phyloP scores from a whole-genome alignment of 1,284 basidiomycete genomes.

The Cerioporus squamosus region DNA sequence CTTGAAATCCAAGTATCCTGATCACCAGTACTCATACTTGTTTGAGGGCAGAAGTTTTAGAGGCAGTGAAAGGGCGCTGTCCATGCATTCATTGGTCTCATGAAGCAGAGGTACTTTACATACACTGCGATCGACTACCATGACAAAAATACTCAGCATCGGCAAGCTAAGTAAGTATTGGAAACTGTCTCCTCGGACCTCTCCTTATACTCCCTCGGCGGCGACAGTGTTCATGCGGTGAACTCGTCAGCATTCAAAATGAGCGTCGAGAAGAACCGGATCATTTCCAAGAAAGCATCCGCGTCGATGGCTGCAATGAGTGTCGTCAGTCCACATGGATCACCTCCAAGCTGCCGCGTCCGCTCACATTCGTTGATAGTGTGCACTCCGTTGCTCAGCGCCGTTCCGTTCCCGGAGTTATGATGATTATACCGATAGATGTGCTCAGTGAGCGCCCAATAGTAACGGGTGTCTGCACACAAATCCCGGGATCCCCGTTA shows the following conservation, averaged over 20 bases:
- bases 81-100: no score
- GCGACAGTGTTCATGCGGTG: slow-evolving; percentile 7
- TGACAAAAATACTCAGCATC: not conserved
- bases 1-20: no score
- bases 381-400: slow-evolving; percentile 54
- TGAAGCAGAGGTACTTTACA: not conserved
- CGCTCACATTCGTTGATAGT: slow-evolving; percentile 52
- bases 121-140: not conserved
- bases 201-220: not conserved
- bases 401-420: slow-evolving; percentile 38
- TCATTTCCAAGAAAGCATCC: slow-evolving; percentile 45
- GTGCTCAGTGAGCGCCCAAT: slow-evolving; percentile 52
- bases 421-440: slow-evolving; percentile 54
- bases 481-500: slow-evolving; percentile 2
- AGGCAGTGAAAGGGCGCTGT: no score
- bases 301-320: slow-evolving; percentile 37
- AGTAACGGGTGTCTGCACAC: slow-evolving; percentile 46
- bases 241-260: slow-evolving; percentile 54
- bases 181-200: no score
- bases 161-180: no score
- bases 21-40: no score
- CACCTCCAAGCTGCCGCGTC: not conserved
- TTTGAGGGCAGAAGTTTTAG: no score
- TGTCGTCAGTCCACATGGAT: not conserved
- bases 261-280: slow-evolving; percentile 49